Percentiles rank a stretch among this genome's conserved stretches.
Evolutionary conservation across 2,329 filamentous ascomycete species (phyloP).

Genomic region (Fusarium guadeloupense): DNA sequence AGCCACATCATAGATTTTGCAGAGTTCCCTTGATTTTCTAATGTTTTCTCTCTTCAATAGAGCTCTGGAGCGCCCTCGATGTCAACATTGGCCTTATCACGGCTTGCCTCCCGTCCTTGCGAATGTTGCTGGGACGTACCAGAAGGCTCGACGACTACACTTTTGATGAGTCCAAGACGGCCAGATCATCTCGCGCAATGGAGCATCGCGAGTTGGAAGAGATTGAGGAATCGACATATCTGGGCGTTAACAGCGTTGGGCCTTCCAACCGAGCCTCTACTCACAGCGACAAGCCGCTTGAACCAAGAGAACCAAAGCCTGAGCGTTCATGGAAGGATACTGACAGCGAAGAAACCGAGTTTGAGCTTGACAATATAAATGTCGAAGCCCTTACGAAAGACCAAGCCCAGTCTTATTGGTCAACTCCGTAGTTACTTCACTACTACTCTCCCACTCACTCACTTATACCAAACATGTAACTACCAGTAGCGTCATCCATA

Average conservation of each 20-base stretch:
- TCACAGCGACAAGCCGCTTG: background rate
- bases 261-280: background rate
- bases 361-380: slow-evolving; percentile 19
- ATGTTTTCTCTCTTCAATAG: background rate
- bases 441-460: background rate
- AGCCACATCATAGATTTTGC: background rate
- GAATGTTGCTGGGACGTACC: slow-evolving; percentile 17
- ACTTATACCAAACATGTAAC: background rate
- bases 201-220: slow-evolving; percentile 26
- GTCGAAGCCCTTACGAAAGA: slow-evolving; percentile 21
- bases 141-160: slow-evolving; percentile 10
- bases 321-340: slow-evolving; percentile 17
- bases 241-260: slow-evolving; percentile 4
- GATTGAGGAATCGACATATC: slow-evolving; percentile 15
- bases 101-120: slow-evolving; percentile 24
- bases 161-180: slow-evolving; percentile 21
- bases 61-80: slow-evolving; percentile 33
- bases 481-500: background rate
- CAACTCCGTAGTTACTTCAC: background rate
- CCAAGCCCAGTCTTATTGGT: slow-evolving; percentile 27
- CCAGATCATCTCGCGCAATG: slow-evolving; percentile 8
- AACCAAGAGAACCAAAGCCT: background rate
- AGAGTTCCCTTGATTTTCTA: background rate
- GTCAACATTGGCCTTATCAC: slow-evolving; percentile 29
- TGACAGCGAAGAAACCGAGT: slow-evolving; percentile 11